phyloP scores from a whole-genome alignment of 345 rosid species.

The Corchorus olitorius region DNA sequence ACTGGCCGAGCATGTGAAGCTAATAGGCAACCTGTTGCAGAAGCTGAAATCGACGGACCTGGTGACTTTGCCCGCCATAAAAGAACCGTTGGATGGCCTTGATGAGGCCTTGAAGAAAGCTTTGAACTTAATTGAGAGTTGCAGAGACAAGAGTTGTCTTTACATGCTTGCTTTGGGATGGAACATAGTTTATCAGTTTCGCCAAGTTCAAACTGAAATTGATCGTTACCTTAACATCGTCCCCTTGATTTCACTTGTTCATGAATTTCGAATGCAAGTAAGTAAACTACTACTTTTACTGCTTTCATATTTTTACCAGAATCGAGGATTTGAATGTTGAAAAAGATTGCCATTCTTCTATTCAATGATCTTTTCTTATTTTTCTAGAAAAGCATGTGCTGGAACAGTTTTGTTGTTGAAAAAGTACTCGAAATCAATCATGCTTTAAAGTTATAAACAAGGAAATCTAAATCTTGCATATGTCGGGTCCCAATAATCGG shows the following conservation, averaged over 20 bases:
- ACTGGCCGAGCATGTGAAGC: conserved; percentile 42
- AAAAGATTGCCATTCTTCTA: background rate
- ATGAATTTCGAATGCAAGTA: conserved; percentile 43
- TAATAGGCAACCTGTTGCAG: conserved; percentile 39
- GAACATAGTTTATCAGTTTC: conserved; percentile 42
- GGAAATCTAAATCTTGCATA: background rate
- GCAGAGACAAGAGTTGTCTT: conserved; percentile 37
- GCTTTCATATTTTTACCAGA: background rate
- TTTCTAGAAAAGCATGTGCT: background rate
- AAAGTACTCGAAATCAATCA: background rate
- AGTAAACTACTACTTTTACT: background rate
- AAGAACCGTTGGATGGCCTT: conserved; percentile 42
- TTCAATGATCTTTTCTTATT: background rate
- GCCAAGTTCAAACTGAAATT: conserved; percentile 41
- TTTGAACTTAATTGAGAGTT: conserved; percentile 35
- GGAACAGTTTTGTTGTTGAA: background rate
- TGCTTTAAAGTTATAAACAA: background rate
- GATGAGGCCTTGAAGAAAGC: conserved; percentile 42
- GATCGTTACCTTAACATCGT: conserved; percentile 37
- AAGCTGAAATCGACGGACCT: conserved; percentile 36
- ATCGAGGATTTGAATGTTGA: background rate
- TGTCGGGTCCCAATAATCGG: background rate
- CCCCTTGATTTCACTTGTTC: conserved; percentile 42
- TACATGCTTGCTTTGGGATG: conserved; percentile 50
- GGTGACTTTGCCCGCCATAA: conserved; percentile 33